Conservation (phyloP, 768 basidiomycete species). For the Phanerochaete carnosa region DNA sequence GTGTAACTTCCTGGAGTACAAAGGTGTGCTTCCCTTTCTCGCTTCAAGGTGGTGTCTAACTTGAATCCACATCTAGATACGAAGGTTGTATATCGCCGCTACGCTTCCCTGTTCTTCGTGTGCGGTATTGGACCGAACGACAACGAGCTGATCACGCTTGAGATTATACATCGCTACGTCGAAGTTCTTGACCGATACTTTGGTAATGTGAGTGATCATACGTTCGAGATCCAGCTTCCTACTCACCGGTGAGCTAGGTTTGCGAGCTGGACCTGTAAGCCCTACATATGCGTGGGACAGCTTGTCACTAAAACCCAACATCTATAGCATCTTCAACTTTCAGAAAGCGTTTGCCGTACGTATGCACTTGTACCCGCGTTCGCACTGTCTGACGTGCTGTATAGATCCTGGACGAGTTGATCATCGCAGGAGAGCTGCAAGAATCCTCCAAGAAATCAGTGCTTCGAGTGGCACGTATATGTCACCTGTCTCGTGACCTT, state of each 20-base stretch:
- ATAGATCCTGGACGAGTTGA: constrained; percentile 87
- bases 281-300: background rate
- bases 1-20: constrained; percentile 98
- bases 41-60: constrained; percentile 17
- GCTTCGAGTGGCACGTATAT: constrained; percentile 46
- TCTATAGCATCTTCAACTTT: constrained; percentile 89
- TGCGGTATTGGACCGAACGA: constrained; percentile 79
- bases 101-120: constrained; percentile 95
- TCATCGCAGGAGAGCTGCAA: constrained; percentile 91
- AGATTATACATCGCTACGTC: constrained; percentile 92
- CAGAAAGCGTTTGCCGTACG: constrained; percentile 89
- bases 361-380: background rate
- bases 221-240: background rate
- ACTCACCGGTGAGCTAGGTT: constrained; percentile 43
- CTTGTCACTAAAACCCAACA: background rate
- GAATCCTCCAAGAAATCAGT: constrained; percentile 82
- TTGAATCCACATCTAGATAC: constrained; percentile 44
- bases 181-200: constrained; percentile 85
- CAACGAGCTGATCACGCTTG: constrained; percentile 90
- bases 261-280: constrained; percentile 90
- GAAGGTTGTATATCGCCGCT: constrained; percentile 92
- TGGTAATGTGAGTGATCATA: constrained; percentile 62
- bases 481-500: constrained; percentile 6
- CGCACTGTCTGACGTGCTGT: background rate
- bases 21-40: constrained; percentile 48